Conservation (phyloP, 208 protist species). For the Novymonas esmeraldas region DNA sequence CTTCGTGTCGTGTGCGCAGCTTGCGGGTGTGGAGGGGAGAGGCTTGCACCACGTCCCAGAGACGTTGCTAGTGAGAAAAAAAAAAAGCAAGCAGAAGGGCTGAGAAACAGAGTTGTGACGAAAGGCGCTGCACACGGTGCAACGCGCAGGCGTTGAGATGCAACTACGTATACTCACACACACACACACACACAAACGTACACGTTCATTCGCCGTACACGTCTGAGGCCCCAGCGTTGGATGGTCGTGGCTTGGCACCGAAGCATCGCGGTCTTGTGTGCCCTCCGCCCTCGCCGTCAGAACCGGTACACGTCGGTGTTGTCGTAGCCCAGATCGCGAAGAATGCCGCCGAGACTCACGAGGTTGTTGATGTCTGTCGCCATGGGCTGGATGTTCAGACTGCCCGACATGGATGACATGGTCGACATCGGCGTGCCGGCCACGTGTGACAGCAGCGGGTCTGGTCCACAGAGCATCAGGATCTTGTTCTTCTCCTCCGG, state of each 20-base stretch:
- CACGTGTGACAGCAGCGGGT: slow-evolving; percentile 82
- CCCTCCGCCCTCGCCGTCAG: slow-evolving; percentile 27
- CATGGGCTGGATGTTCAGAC: slow-evolving; percentile 79
- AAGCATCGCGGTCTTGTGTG: not conserved
- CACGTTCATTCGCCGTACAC: too few species aligned
- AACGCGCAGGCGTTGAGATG: too few species aligned
- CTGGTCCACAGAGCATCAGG: slow-evolving; percentile 91
- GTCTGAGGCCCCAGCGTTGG: too few species aligned
- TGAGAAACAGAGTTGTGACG: too few species aligned
- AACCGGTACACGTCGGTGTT: slow-evolving; percentile 90
- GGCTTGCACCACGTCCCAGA: too few species aligned
- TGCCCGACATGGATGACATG: slow-evolving; percentile 79
- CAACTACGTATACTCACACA: not conserved
- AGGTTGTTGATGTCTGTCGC: slow-evolving; percentile 89
- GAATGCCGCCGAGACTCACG: slow-evolving; percentile 69
- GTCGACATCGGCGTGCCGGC: slow-evolving; percentile 79
- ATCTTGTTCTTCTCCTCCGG: slow-evolving; percentile 81
- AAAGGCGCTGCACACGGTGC: too few species aligned
- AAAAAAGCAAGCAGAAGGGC: too few species aligned
- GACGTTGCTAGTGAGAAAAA: too few species aligned
- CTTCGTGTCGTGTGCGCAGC: too few species aligned
- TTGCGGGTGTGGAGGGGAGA: too few species aligned
- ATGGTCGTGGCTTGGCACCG: too few species aligned
- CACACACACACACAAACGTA: not conserved
- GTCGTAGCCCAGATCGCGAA: slow-evolving; percentile 83